Conservation (phyloP, 169 alveolate species). For the Theileria annulata region DNA sequence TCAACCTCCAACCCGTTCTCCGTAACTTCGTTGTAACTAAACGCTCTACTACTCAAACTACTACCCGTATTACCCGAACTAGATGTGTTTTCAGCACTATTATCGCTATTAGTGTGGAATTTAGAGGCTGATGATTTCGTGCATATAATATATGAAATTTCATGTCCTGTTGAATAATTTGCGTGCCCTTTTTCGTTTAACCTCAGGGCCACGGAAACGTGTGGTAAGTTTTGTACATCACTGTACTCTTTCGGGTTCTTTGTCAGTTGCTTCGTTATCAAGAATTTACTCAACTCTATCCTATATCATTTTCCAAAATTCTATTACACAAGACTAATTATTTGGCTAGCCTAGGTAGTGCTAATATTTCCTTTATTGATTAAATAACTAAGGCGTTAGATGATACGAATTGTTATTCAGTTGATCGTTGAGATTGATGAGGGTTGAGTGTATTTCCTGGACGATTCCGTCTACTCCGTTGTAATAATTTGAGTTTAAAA, state of each 20-base stretch:
- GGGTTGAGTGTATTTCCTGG: slow-evolving; percentile 83
- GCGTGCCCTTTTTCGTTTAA: slow-evolving; percentile 81
- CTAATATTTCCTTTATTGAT: not conserved
- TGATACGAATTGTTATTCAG: slow-evolving; percentile 75
- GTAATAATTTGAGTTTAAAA: slow-evolving; percentile 31
- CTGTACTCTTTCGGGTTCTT: slow-evolving; percentile 90
- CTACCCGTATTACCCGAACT: slow-evolving; percentile 14
- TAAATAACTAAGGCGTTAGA: not conserved
- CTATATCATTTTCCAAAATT: slow-evolving; percentile 39
- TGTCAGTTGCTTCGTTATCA: slow-evolving; percentile 92
- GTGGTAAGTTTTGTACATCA: slow-evolving; percentile 88
- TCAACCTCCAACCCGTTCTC: slow-evolving; percentile 80
- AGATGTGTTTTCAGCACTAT: slow-evolving; percentile 16
- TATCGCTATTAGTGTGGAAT: not conserved
- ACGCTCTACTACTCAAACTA: slow-evolving; percentile 84
- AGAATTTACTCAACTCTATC: slow-evolving; percentile 84
- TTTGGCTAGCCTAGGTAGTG: not conserved
- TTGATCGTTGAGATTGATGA: slow-evolving; percentile 76
- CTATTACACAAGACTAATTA: not conserved
- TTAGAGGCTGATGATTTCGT: slow-evolving; percentile 56
- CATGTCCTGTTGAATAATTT: slow-evolving; percentile 85
- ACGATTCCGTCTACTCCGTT: slow-evolving; percentile 74
- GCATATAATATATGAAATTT: slow-evolving; percentile 91
- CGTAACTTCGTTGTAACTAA: slow-evolving; percentile 84
- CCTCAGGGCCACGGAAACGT: slow-evolving; percentile 92